These are phyloP conservation scores for Fusarium brevicatenulatum DNA, from an alignment of 2,329 filamentous ascomycete species.

Conservation along the genomic window DNA sequence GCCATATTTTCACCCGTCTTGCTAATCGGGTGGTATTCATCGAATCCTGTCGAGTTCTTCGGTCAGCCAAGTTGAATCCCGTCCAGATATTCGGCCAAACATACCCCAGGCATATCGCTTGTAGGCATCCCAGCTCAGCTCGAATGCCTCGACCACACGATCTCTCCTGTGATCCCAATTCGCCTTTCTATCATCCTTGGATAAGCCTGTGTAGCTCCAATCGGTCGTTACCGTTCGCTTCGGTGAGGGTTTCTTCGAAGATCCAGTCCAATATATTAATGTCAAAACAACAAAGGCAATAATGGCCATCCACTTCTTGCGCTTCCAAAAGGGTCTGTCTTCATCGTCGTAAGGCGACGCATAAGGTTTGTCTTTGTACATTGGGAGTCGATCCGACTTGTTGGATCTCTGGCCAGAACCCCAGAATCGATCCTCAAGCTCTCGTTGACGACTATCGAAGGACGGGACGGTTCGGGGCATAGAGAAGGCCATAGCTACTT, in stretches of 20 bases:
- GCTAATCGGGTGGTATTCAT: slow-evolving; percentile 86
- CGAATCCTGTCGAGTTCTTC: slow-evolving; percentile 66
- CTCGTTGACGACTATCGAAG: slow-evolving; percentile 72
- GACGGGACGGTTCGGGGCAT: slow-evolving; percentile 76
- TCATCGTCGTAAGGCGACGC: slow-evolving; percentile 64
- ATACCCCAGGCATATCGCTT: slow-evolving; percentile 93
- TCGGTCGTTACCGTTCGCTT: slow-evolving; percentile 53
- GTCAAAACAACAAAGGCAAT: slow-evolving; percentile 64
- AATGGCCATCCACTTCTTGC: slow-evolving; percentile 68
- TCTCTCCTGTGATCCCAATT: slow-evolving; percentile 85
- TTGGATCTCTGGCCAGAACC: slow-evolving; percentile 56
- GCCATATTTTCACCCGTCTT: slow-evolving; percentile 88
- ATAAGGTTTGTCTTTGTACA: slow-evolving; percentile 99
- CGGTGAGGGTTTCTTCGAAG: slow-evolving; percentile 53
- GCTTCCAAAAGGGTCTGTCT: slow-evolving; percentile 68
- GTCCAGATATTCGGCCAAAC: slow-evolving; percentile 46
- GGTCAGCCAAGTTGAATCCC: slow-evolving; percentile 41
- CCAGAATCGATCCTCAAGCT: slow-evolving; percentile 75
- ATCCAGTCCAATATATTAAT: slow-evolving; percentile 77
- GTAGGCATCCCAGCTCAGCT: slow-evolving; percentile 92
- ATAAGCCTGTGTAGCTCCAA: slow-evolving; percentile 68
- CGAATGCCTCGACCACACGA: slow-evolving; percentile 87
- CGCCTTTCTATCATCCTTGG: slow-evolving; percentile 57
- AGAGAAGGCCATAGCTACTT: slow-evolving; percentile 71
- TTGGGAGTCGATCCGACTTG: slow-evolving; percentile 68